phyloP scores from a whole-genome alignment of 2,329 filamentous ascomycete genomes.

The Pseudogymnoascus sp. region DNA sequence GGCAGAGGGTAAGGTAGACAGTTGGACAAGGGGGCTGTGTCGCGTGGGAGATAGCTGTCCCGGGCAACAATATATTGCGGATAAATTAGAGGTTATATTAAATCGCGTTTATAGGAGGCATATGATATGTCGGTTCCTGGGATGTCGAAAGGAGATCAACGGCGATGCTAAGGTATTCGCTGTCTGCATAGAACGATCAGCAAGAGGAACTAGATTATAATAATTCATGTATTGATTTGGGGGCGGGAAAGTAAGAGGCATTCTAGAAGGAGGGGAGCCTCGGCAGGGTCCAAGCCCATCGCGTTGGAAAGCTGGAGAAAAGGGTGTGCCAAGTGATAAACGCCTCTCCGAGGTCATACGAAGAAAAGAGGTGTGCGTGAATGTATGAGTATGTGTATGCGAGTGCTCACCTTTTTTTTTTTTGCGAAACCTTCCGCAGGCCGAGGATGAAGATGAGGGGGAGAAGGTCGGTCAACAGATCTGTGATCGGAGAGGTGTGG shows the following conservation, averaged over 20 bases:
- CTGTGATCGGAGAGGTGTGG: neutral
- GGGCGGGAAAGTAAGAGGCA: neutral
- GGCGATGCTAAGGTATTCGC: neutral
- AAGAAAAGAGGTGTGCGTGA: neutral
- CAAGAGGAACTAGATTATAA: neutral
- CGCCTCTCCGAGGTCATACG: neutral
- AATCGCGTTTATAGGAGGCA: neutral
- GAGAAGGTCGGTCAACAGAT: neutral
- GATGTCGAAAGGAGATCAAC: neutral
- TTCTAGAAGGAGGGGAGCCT: neutral
- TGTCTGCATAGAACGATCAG: conserved; percentile 1
- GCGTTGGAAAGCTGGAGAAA: neutral
- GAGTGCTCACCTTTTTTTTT: neutral
- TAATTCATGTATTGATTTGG: neutral
- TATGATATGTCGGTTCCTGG: neutral
- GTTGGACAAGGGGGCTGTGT: neutral
- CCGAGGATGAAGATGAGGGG: neutral
- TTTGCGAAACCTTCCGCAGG: neutral
- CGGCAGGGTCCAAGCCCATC: neutral
- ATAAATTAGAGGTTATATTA: conserved; percentile 3
- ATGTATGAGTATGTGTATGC: neutral
- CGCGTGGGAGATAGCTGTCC: conserved; percentile 4
- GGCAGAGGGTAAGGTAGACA: neutral
- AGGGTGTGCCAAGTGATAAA: neutral
- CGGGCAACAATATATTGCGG: conserved; percentile 7